Percentiles rank a stretch among this genome's conserved stretches.
Conservation (phyloP, 176 grass and related monocot genomes). For the Alloteropsis semialata region DNA sequence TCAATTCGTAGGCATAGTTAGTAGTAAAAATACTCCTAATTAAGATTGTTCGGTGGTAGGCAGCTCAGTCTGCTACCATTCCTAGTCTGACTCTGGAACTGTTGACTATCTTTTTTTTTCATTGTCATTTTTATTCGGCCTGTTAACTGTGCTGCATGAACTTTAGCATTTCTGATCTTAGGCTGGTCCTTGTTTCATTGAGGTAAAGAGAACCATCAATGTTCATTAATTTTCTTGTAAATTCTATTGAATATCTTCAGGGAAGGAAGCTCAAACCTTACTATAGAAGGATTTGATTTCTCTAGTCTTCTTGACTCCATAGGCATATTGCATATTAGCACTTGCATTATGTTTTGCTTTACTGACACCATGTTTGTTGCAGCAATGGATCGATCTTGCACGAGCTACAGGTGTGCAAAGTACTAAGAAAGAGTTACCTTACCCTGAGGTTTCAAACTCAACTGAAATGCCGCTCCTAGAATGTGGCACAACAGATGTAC, state of each 20-base stretch:
- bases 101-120: background rate
- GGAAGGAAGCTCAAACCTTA: background rate
- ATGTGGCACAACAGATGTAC: slow-evolving; percentile 53
- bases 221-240: background rate
- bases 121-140: background rate
- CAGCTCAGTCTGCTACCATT: background rate
- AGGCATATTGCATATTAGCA: background rate
- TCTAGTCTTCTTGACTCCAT: background rate
- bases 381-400: slow-evolving; percentile 99
- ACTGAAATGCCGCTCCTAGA: slow-evolving; percentile 71
- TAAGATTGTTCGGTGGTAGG: background rate
- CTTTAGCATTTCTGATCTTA: slow-evolving; percentile 8
- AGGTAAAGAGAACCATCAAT: background rate
- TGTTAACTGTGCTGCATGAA: background rate
- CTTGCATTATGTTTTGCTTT: background rate
- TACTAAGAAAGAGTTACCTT: slow-evolving; percentile 47
- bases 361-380: slow-evolving; percentile 39
- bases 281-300: background rate
- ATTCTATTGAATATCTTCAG: background rate
- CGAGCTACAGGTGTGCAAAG: slow-evolving; percentile 77
- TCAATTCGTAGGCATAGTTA: background rate
- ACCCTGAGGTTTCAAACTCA: slow-evolving; percentile 51
- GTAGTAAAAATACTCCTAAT: background rate
- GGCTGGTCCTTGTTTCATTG: background rate
- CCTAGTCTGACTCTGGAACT: background rate